Evolutionary conservation across 2,329 filamentous ascomycete species (phyloP).

Genomic region (Myriosclerotinia scirpicola): DNA sequence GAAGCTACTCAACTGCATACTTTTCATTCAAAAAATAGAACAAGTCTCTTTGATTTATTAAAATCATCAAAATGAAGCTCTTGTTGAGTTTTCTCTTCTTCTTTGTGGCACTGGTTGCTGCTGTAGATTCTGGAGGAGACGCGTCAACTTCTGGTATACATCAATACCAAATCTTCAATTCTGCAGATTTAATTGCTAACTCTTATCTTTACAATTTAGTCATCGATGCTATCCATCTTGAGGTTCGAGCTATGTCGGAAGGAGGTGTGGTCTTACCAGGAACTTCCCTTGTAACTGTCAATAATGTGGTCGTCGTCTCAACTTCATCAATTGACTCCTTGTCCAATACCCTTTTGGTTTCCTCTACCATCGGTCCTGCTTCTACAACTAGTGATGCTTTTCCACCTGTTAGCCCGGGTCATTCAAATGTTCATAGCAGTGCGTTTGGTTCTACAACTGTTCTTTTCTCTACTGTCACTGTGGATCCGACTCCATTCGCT

Average conservation of each 20-base stretch:
- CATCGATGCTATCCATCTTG: background rate
- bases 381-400: constrained; percentile 2
- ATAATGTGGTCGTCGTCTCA: constrained; percentile 16
- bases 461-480: background rate
- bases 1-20: background rate
- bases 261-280: constrained; percentile 4
- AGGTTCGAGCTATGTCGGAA: background rate
- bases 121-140: background rate
- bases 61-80: constrained; percentile 17
- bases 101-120: background rate
- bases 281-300: constrained; percentile 9
- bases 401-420: background rate
- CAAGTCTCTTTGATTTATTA: background rate
- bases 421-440: background rate
- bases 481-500: background rate
- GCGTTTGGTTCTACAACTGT: background rate
- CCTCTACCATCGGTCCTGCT: background rate
- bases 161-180: background rate
- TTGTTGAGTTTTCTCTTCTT: constrained; percentile 5
- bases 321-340: background rate
- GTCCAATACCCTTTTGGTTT: background rate
- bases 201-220: background rate
- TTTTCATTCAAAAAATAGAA: background rate
- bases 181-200: background rate
- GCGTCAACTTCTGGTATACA: background rate